These are phyloP conservation scores for Pythium rishiriense DNA, from an alignment of 352 stramenopile species.

Conservation along the genomic window DNA sequence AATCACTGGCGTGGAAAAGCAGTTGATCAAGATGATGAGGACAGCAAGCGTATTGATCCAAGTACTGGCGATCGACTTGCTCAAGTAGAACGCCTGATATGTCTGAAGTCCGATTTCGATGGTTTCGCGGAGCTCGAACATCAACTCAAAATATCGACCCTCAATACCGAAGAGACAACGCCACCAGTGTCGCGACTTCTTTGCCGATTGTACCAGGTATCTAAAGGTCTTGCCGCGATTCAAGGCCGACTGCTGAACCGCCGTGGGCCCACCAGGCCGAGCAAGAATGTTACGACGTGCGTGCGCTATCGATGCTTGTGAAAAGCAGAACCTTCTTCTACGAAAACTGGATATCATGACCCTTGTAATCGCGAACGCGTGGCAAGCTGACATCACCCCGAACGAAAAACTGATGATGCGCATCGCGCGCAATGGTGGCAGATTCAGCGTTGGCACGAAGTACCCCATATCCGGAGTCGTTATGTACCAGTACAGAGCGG, in stretches of 20 bases:
- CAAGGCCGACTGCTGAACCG: too few relatives aligned
- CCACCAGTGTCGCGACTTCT: background rate
- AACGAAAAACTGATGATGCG: background rate
- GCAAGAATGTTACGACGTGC: background rate
- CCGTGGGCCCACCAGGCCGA: background rate
- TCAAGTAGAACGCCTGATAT: conserved; percentile 24
- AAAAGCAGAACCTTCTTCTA: background rate
- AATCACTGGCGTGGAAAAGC: conserved; percentile 13
- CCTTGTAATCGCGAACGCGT: background rate
- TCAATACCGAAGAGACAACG: background rate
- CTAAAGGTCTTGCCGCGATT: background rate
- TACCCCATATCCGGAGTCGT: conserved; percentile 10
- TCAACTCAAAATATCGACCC: conserved; percentile 12
- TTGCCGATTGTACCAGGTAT: background rate
- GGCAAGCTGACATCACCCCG: background rate
- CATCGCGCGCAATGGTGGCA: background rate
- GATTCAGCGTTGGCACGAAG: conserved; percentile 7
- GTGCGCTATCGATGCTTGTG: background rate
- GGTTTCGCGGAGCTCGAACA: conserved; percentile 13
- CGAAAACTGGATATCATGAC: background rate
- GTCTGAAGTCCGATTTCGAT: conserved; percentile 24
- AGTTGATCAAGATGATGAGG: conserved; percentile 13
- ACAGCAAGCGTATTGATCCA: conserved; percentile 24
- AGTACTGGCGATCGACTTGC: background rate
- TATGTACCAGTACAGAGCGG: conserved; percentile 23